Base-by-base conservation (phyloP, 2,329 filamentous ascomycete genomes). In the Cladophialophora carrionii region DNA sequence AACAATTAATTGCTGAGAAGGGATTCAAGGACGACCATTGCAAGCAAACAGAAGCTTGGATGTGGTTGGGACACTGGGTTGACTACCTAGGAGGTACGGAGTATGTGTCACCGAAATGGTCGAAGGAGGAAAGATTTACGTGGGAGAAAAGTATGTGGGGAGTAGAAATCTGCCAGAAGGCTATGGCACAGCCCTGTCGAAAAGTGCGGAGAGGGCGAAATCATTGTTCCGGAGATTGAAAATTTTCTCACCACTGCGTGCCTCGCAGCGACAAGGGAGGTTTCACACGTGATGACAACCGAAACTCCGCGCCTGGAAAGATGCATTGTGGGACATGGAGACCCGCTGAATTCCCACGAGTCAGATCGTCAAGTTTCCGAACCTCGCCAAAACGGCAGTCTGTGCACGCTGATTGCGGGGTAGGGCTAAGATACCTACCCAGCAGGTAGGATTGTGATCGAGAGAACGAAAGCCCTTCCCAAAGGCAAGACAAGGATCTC, bases 341-440 rank as follows among this genome's bases (percentile, higher is more conserved):
- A 53, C 37, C 31, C 59, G 59, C 49, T 49, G 49, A 54, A 48
- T 55, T 55, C 34, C 59, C 59, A 61, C 60, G 55, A 57, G 55
- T 37, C 43, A 51, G n/a, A 55, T 31, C 24, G 6, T 22, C 51
- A 61, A 59, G 54, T 53, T 17, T 58, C 64, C 22, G 48, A 54
- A 54, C 52, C 29, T 54, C 52, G 52, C 52, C 24, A 54, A 54
- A 54, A 3, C 52, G 59, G 37, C 52, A 31, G 55, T 46, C 53
- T 48, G 32, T 46, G 48, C 43, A 14, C 29, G 22, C 9, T 22
- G 24, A 59, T 54, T 68, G 67, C 67, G 67, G 67, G 67, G 67
- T 68, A 68, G 65, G 67, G 67, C 67, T 68, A 65, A 66, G 63
- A 60, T 61, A 68, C 46, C 57, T 32, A 29, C 20, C 9, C 22